These are phyloP conservation scores for Colletotrichum shisoi DNA, from an alignment of 2,329 filamentous ascomycete species.

Conservation along the genomic window DNA sequence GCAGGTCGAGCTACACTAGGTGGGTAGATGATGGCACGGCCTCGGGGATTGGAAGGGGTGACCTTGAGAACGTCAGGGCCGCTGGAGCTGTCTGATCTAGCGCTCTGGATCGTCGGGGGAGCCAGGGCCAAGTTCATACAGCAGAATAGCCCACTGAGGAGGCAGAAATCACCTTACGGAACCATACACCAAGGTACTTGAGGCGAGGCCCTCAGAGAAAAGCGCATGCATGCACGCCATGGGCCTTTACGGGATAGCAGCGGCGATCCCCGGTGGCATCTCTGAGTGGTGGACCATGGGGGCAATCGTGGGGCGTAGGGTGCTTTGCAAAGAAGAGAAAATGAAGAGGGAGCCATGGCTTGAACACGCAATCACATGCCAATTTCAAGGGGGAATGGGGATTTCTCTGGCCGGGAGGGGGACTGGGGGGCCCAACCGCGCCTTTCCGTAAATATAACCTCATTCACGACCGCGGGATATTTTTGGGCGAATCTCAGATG, in stretches of 20 bases:
- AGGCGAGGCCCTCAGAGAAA: slow-evolving; percentile 21
- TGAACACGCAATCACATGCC: slow-evolving; percentile 40
- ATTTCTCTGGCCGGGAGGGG: slow-evolving; percentile 1
- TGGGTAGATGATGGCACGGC: slow-evolving; percentile 24
- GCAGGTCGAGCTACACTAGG: slow-evolving; percentile 8
- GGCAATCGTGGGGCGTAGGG: slow-evolving; percentile 28
- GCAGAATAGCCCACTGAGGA: neutral
- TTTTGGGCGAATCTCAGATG: slow-evolving; percentile 1
- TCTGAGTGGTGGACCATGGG: slow-evolving; percentile 28
- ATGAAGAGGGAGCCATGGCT: slow-evolving; percentile 36
- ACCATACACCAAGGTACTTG: slow-evolving; percentile 20
- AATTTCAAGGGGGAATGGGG: slow-evolving; percentile 12
- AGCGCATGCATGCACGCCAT: slow-evolving; percentile 34
- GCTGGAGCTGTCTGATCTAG: slow-evolving; percentile 18
- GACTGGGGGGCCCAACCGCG: slow-evolving; percentile 10
- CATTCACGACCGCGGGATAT: neutral
- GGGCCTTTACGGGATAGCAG: slow-evolving; percentile 30
- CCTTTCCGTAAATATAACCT: slow-evolving; percentile 29
- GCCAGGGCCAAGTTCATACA: slow-evolving; percentile 9
- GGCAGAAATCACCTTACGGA: slow-evolving; percentile 22
- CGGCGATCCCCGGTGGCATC: slow-evolving; percentile 30
- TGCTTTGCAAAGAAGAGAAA: slow-evolving; percentile 26
- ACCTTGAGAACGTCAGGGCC: slow-evolving; percentile 38
- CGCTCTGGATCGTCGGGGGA: slow-evolving; percentile 4
- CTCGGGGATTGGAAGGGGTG: slow-evolving; percentile 33